Evolutionary conservation across 768 basidiomycete species (phyloP).

Genomic region (Inosperma sp.): DNA sequence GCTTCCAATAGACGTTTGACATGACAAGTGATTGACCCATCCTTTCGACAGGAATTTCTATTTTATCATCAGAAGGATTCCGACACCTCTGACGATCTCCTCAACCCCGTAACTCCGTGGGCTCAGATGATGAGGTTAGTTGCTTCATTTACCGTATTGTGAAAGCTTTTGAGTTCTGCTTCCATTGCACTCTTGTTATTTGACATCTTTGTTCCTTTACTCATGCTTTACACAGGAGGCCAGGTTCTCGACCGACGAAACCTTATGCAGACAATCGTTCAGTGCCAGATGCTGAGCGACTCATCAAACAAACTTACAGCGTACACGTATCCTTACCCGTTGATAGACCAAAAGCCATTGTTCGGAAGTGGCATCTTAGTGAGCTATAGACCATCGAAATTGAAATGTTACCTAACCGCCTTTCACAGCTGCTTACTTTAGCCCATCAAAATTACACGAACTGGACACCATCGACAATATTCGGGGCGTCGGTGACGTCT

Average conservation of each 20-base stretch:
- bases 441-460: slow-evolving; percentile 66
- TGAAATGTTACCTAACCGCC: slow-evolving; percentile 25
- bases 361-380: slow-evolving; percentile 86
- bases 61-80: slow-evolving; percentile 82
- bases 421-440: slow-evolving; percentile 74
- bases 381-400: slow-evolving; percentile 25
- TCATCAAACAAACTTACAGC: slow-evolving; percentile 83
- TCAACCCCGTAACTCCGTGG: slow-evolving; percentile 65
- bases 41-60: slow-evolving; percentile 59
- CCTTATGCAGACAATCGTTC: slow-evolving; percentile 36
- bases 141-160: slow-evolving; percentile 8
- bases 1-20: slow-evolving; percentile 19
- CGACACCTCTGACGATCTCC: slow-evolving; percentile 49
- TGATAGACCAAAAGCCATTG: slow-evolving; percentile 46
- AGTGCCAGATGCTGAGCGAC: slow-evolving; percentile 50
- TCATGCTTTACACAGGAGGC: slow-evolving; percentile 18
- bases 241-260: slow-evolving; percentile 22
- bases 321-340: slow-evolving; percentile 64
- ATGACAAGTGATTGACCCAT: slow-evolving; percentile 18
- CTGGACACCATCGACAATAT: slow-evolving; percentile 70
- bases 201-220: slow-evolving; percentile 9
- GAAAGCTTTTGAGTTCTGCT: slow-evolving; percentile 13
- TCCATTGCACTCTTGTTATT: slow-evolving; percentile 13
- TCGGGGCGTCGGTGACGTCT: slow-evolving; percentile 57
- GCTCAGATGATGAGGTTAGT: slow-evolving; percentile 65